A percentile compares a stretch with the other conserved stretches of the same genome.
Conservation (phyloP, 352 stramenopile genomes). For the Phytophthora megakarya region DNA sequence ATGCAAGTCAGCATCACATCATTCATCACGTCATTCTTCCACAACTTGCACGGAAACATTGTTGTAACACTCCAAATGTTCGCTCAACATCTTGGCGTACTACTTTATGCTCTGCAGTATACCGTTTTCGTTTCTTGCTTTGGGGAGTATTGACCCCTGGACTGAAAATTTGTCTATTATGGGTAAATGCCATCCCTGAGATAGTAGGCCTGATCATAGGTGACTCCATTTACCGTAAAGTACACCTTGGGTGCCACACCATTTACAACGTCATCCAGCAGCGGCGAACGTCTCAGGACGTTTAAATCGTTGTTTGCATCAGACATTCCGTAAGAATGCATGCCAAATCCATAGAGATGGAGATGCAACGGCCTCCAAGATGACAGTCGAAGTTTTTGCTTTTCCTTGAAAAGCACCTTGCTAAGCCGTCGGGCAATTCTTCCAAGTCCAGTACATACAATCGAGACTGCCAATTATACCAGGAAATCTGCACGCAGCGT, state of each 20-base stretch:
- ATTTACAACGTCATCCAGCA: neutral
- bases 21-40: neutral
- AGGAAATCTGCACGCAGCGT: neutral
- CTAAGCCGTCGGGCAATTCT: neutral
- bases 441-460: conserved; percentile 3
- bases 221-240: conserved; percentile 2
- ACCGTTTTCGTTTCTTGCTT: neutral
- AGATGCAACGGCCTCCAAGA: conserved; percentile 7
- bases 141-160: neutral
- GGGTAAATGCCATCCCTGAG: conserved; percentile 6
- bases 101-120: neutral
- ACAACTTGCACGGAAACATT: conserved; percentile 13
- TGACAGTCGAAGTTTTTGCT: neutral
- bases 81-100: neutral
- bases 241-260: neutral
- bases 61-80: conserved; percentile 3
- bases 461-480: conserved; percentile 12
- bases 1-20: conserved; percentile 13
- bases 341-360: conserved; percentile 5
- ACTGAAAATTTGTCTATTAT: neutral
- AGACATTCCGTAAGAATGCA: neutral
- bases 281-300: neutral
- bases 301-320: conserved; percentile 8
- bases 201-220: conserved; percentile 6
- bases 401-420: neutral